phyloP scores from a whole-genome alignment of 2,329 filamentous ascomycete genomes.

The Lizonia empirigonia region DNA sequence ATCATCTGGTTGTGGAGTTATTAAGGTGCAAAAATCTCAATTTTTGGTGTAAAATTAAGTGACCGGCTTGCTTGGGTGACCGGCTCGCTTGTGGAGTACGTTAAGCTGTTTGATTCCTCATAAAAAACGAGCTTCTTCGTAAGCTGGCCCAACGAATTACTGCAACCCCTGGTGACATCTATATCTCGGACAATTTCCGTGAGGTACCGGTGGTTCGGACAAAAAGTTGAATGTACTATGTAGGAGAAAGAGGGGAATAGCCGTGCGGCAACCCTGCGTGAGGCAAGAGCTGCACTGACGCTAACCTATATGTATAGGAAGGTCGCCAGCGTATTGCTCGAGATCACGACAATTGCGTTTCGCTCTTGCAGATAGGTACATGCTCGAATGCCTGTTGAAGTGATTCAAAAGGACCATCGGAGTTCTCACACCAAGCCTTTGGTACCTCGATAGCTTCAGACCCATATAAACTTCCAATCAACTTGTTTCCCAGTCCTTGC shows the following conservation, averaged over 20 bases:
- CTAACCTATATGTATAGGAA: constrained; percentile 1
- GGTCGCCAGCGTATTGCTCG: background rate
- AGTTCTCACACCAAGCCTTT: background rate
- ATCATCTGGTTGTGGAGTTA: too few species aligned
- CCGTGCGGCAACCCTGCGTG: background rate
- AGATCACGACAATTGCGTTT: background rate
- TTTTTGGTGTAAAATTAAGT: too few species aligned
- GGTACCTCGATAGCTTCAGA: background rate
- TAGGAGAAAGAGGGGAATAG: constrained; percentile 1
- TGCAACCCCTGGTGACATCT: too few species aligned
- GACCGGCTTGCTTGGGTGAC: too few species aligned
- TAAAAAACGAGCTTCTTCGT: too few species aligned
- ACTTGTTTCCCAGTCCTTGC: constrained; percentile 5
- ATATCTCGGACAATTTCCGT: background rate
- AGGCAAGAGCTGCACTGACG: background rate
- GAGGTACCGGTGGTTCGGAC: background rate
- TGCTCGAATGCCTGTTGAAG: background rate
- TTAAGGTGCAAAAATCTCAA: too few species aligned
- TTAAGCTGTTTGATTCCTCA: too few species aligned
- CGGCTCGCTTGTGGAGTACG: too few species aligned
- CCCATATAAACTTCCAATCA: constrained; percentile 34
- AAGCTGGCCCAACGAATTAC: too few species aligned
- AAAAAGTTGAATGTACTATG: background rate
- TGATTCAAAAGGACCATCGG: too few species aligned
- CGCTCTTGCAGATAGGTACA: background rate